Evolutionary conservation across 202 grass and related monocot species (phyloP).

Genomic region (Carex sylvatica): DNA sequence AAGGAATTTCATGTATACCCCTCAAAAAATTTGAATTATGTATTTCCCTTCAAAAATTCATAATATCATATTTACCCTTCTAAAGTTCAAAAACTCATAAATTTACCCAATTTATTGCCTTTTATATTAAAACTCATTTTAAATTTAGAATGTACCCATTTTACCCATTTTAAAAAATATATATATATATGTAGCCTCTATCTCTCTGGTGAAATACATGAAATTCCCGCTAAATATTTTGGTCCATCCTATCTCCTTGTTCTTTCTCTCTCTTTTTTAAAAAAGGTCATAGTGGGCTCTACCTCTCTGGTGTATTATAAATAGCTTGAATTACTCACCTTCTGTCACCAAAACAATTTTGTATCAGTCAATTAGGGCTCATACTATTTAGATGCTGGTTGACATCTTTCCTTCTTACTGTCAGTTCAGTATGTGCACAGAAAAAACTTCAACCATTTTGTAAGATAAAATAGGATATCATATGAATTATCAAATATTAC

Average conservation of each 20-base stretch:
- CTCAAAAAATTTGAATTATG: too few relatives aligned
- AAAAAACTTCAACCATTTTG: background rate
- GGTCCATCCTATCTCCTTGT: background rate
- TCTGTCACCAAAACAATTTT: background rate
- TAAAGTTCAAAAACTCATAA: too few relatives aligned
- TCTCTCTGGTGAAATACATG: too few relatives aligned
- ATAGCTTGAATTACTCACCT: background rate
- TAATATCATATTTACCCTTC: too few relatives aligned
- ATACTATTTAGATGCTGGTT: background rate
- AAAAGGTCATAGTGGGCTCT: background rate
- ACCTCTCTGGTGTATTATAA: background rate
- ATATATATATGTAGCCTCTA: too few relatives aligned
- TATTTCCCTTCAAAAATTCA: too few relatives aligned
- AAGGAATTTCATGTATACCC: too few relatives aligned
- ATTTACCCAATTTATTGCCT: too few relatives aligned
- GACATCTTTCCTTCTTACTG: background rate
- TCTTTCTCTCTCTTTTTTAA: background rate
- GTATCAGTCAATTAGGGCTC: background rate
- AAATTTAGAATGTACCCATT: too few relatives aligned
- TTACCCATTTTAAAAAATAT: too few relatives aligned
- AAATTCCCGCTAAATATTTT: background rate
- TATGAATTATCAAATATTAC: background rate
- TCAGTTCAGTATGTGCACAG: background rate
- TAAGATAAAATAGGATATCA: background rate
- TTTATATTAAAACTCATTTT: too few relatives aligned